Evolutionary conservation across 768 basidiomycete species (phyloP), one percentile per base, ranked within the genome.

Genomic region (Amanita polypyramis): DNA sequence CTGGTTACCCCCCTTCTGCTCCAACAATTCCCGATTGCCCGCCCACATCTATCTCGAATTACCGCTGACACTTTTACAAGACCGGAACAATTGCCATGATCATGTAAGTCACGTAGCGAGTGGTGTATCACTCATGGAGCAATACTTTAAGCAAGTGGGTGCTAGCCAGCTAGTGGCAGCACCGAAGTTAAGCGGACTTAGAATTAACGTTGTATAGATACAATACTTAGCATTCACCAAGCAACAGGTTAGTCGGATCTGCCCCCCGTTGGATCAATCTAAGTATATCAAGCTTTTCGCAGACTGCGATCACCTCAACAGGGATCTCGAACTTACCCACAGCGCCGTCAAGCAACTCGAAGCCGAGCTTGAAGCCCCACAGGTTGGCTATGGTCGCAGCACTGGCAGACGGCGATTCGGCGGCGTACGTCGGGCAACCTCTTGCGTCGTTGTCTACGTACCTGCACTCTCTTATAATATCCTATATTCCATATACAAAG

Each of bases 281-380:
- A 8, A 45, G 34, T 23, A 0, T 42, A 32, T 49, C 52, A 58
- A 96, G 91, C 88, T 99, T 61, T 97, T 99, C 56, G 91, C 93
- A 37, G 96, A 99, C 68, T 82, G 96, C 57, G 96, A 98, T 66
- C 82, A 96, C 45, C 82, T 99, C 72, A 99, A 98, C 81, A 98
- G 97, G 69, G 96, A 98, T 61, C 76, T 99, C 62, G 95, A 97
- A 70, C 66, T 79, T 63, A 89, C 94, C 8, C 88, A 91, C 75
- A 81, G 86, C 48, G 77, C 86, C 19, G 94, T 95, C 75, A 96
- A 96, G 70, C 71, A 80, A 51, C 76, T 94, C 64, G 92, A 96
- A 63, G 78, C 79, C 20, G 92, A 96, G 66, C 76, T 96, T 53
- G 91, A 94, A 70, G 83, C 81, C 57, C 77, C 94, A 43, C 87